phyloP scores from a whole-genome alignment of 805 yeast species.

The Aciculoconidium aculeatum region DNA sequence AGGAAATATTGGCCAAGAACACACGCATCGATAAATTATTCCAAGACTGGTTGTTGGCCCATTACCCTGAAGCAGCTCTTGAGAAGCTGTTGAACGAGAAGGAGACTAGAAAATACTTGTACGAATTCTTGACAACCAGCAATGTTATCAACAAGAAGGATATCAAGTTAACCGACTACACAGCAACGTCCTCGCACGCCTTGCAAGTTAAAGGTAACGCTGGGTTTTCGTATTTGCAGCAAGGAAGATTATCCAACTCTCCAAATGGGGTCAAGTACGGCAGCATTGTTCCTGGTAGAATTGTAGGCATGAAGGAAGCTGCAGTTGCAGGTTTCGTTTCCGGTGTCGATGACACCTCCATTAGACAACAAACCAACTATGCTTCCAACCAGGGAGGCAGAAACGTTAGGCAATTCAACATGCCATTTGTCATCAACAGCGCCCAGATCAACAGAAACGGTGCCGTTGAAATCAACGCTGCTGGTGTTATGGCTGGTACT shows the following conservation, averaged over 20 bases:
- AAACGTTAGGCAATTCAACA: constrained; percentile 37
- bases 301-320: constrained; percentile 41
- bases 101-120: constrained; percentile 25
- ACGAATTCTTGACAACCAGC: constrained; percentile 25
- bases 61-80: constrained; percentile 35
- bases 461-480: constrained; percentile 31
- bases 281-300: constrained; percentile 64
- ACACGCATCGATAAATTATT: constrained; percentile 47
- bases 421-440: constrained; percentile 37
- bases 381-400: constrained; percentile 32
- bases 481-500: constrained; percentile 35
- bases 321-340: constrained; percentile 58
- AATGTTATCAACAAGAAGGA: constrained; percentile 17
- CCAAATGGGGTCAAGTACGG: constrained; percentile 63
- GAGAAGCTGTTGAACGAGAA: constrained; percentile 16
- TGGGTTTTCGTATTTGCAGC: constrained; percentile 65
- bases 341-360: constrained; percentile 26
- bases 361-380: constrained; percentile 30
- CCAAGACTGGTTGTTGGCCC: constrained; percentile 46
- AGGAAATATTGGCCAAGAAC: constrained; percentile 33
- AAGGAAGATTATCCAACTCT: constrained; percentile 61
- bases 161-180: constrained; percentile 17
- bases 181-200: constrained; percentile 9
- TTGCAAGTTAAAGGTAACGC: constrained; percentile 53
- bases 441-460: constrained; percentile 36